phyloP scores from a whole-genome alignment of 208 protist genomes.

The Leishmania major region DNA sequence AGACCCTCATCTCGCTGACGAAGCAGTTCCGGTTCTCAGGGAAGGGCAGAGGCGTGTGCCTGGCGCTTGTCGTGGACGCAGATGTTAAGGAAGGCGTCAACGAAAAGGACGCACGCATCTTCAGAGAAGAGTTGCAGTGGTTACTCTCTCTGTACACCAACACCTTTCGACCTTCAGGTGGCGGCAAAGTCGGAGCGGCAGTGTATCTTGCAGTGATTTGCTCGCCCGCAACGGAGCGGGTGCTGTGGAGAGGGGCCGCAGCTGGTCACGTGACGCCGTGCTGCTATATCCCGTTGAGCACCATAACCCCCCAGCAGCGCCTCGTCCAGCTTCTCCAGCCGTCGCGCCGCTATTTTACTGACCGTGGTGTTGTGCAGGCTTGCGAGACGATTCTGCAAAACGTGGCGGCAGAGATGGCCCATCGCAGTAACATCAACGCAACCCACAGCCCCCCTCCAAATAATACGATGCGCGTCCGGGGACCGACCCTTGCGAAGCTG shows the following conservation, averaged over 20 bases:
- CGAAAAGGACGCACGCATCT: conserved; percentile 1
- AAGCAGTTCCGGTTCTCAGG: conserved; percentile 4
- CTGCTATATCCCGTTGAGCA: conserved; percentile 25
- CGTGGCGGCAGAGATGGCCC: conserved; percentile 14
- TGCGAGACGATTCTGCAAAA: conserved; percentile 17
- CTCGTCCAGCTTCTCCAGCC: conserved; percentile 32
- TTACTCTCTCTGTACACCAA: conserved; percentile 21
- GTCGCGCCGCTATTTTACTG: conserved; percentile 21
- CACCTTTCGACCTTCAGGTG: background rate
- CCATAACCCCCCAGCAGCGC: conserved; percentile 20
- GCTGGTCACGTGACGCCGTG: conserved; percentile 6
- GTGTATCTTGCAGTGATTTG: conserved; percentile 38
- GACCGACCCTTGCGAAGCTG: conserved; percentile 26
- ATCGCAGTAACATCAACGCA: background rate
- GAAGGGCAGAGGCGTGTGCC: conserved; percentile 11
- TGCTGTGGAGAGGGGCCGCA: conserved; percentile 24
- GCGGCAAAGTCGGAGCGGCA: background rate
- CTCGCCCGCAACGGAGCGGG: conserved; percentile 15
- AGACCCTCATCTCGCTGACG: conserved; percentile 16
- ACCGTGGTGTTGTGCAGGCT: conserved; percentile 13
- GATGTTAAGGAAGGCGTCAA: background rate
- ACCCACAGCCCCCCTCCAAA: background rate
- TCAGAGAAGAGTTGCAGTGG: conserved; percentile 19
- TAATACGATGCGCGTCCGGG: conserved; percentile 25
- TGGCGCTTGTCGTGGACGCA: conserved; percentile 25